phyloP scores from a whole-genome alignment of 306 rosid species.

The Nissolia schottii region DNA sequence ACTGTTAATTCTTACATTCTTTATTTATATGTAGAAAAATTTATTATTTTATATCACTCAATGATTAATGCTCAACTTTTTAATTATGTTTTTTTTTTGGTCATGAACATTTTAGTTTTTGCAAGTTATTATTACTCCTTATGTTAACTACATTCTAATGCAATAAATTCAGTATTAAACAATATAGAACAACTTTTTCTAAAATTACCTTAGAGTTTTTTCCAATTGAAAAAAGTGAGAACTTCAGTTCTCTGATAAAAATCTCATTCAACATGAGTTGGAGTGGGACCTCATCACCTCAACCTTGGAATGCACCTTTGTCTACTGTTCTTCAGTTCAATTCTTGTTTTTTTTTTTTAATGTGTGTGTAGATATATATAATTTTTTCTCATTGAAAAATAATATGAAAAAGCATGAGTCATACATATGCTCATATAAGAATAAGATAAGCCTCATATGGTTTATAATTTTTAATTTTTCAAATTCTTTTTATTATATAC shows the following conservation, averaged over 20 bases:
- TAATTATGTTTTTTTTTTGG: too few relatives aligned
- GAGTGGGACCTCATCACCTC: slow-evolving; percentile 12
- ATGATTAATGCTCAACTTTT: too few relatives aligned
- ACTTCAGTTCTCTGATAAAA: not conserved
- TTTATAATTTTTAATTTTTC: not conserved
- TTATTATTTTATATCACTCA: not conserved
- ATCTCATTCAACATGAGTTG: slow-evolving; percentile 1
- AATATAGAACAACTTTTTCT: not conserved
- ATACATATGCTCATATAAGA: not conserved
- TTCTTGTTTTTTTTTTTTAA: not conserved
- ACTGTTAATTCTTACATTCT: not conserved
- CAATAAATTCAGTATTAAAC: not conserved
- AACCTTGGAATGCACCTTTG: not conserved
- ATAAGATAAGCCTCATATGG: not conserved
- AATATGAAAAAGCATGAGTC: not conserved
- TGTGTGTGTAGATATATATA: not conserved
- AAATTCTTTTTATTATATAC: not conserved
- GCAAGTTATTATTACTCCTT: not conserved
- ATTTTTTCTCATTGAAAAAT: not conserved
- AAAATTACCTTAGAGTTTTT: too few relatives aligned
- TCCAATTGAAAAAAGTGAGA: not conserved
- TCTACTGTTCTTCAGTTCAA: not conserved
- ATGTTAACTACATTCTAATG: too few relatives aligned
- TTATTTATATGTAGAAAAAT: too few relatives aligned
- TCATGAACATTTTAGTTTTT: too few relatives aligned